Conservation (phyloP, 2,329 filamentous ascomycete genomes). For the Cryphonectria radicalis region DNA sequence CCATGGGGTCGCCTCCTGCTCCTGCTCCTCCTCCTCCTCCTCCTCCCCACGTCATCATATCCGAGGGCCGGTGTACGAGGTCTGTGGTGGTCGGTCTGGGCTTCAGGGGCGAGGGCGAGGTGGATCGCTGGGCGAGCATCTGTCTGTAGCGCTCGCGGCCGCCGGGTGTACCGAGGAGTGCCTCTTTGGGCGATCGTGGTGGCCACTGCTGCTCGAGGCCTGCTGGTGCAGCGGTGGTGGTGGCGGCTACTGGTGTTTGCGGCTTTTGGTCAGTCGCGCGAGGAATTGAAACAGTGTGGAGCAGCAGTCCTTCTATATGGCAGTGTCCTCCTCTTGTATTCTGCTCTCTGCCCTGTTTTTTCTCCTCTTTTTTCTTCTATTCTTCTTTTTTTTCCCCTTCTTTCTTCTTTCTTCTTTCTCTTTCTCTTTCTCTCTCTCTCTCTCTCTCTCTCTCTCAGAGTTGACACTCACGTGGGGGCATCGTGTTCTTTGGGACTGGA, state of each 20-base stretch:
- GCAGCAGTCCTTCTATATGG: neutral
- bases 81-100: constrained; percentile 44
- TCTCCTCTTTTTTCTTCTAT: neutral
- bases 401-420: neutral
- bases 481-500: neutral
- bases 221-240: constrained; percentile 28
- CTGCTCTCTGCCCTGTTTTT: neutral
- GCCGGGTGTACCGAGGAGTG: constrained; percentile 70
- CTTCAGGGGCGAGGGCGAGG: constrained; percentile 69
- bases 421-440: neutral
- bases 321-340: neutral
- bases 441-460: neutral
- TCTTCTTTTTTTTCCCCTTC: neutral
- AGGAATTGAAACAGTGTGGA: constrained; percentile 6
- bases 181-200: constrained; percentile 68
- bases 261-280: constrained; percentile 23
- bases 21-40: neutral
- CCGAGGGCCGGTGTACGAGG: constrained; percentile 32
- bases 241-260: constrained; percentile 26
- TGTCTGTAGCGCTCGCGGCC: constrained; percentile 77
- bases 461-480: constrained; percentile 12
- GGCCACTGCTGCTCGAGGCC: constrained; percentile 64
- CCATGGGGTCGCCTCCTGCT: constrained; percentile 33
- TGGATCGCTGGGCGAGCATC: constrained; percentile 67
- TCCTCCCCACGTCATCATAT: constrained; percentile 16